These are phyloP conservation scores for Lipomyces starkeyi DNA, from an alignment of 805 yeast species.

Conservation along the genomic window DNA sequence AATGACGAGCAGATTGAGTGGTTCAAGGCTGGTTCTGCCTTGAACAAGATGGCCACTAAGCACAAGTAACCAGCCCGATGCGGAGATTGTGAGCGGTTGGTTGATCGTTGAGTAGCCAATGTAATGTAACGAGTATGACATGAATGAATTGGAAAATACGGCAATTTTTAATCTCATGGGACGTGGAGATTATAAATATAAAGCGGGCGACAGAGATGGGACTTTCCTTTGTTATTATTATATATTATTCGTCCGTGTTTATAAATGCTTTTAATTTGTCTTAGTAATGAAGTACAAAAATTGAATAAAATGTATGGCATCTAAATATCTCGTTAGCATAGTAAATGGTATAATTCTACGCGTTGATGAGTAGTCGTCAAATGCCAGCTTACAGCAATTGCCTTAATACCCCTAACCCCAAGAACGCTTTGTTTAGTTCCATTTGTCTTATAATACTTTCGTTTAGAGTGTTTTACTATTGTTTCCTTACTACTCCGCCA, in stretches of 20 bases:
- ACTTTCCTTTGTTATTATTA: not conserved
- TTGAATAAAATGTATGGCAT: not conserved
- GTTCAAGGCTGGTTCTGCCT: slow-evolving; percentile 99
- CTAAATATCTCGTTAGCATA: not conserved
- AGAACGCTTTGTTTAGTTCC: too few relatives aligned
- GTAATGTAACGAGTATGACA: not conserved
- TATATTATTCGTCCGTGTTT: not conserved
- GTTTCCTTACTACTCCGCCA: too few relatives aligned
- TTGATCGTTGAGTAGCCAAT: not conserved
- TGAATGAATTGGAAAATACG: not conserved
- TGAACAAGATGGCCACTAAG: slow-evolving; percentile 84
- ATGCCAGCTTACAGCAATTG: too few relatives aligned
- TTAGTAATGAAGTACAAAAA: not conserved
- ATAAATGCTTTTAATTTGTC: not conserved
- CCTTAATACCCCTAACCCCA: too few relatives aligned
- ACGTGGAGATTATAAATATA: not conserved
- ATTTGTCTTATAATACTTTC: too few relatives aligned
- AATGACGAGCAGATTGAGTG: slow-evolving; percentile 96
- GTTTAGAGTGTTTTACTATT: too few relatives aligned
- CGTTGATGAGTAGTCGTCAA: too few relatives aligned
- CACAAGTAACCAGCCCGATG: not conserved
- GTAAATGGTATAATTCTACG: too few relatives aligned
- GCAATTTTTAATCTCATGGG: not conserved
- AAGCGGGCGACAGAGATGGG: not conserved
- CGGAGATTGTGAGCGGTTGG: not conserved